phyloP scores from a whole-genome alignment of 1,284 basidiomycete genomes.

The Cryptococcus neoformans region DNA sequence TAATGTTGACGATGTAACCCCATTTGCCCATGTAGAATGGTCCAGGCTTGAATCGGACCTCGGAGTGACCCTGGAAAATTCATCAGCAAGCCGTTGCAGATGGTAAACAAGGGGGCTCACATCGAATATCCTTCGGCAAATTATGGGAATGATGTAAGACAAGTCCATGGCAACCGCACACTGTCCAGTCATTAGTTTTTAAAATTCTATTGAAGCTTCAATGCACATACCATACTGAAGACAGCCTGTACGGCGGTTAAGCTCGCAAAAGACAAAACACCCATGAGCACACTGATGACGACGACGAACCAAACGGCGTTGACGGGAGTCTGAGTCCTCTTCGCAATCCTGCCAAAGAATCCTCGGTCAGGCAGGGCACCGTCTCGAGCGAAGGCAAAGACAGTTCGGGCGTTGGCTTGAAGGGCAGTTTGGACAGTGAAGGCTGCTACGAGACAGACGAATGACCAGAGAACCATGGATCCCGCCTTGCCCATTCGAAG shows the following conservation, averaged over 20 bases:
- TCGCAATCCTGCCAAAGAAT: slow-evolving; percentile 69
- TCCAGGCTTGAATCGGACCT: slow-evolving; percentile 42
- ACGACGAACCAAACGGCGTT: slow-evolving; percentile 79
- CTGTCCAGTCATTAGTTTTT: slow-evolving; percentile 8
- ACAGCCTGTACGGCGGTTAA: slow-evolving; percentile 77
- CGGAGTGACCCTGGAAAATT: slow-evolving; percentile 18
- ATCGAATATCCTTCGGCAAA: slow-evolving; percentile 33
- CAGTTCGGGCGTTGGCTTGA: slow-evolving; percentile 80
- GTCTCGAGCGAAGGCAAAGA: slow-evolving; percentile 69
- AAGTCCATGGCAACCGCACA: slow-evolving; percentile 39
- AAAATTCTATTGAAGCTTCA: not conserved
- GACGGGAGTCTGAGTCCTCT: slow-evolving; percentile 68
- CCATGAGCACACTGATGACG: slow-evolving; percentile 55
- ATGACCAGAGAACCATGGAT: slow-evolving; percentile 66
- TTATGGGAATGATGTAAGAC: slow-evolving; percentile 39
- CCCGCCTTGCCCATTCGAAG: slow-evolving; percentile 68
- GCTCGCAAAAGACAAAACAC: slow-evolving; percentile 70
- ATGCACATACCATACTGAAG: slow-evolving; percentile 51
- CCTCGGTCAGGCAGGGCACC: slow-evolving; percentile 74
- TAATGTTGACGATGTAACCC: slow-evolving; percentile 30
- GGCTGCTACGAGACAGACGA: slow-evolving; percentile 63
- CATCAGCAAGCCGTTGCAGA: not conserved
- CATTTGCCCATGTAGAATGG: slow-evolving; percentile 39
- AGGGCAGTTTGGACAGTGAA: slow-evolving; percentile 75
- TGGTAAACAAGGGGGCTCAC: not conserved